Evolutionary conservation across 2,329 filamentous ascomycete genomes (phyloP).

Genomic region (Tolypocladium album): DNA sequence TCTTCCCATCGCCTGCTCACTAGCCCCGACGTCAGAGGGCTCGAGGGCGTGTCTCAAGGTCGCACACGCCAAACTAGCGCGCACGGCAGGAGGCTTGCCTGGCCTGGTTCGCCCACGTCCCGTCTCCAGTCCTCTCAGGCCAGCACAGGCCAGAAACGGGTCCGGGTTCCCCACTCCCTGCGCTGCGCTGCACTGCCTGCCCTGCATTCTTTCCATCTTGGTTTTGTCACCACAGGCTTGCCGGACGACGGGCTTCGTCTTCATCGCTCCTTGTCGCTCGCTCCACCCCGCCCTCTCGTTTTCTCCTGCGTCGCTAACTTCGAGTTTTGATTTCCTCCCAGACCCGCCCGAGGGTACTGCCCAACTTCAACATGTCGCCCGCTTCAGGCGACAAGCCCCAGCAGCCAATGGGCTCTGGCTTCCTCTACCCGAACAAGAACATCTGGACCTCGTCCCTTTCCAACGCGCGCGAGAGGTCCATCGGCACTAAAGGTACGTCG

Average conservation of each 20-base stretch:
- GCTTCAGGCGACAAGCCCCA: conserved; percentile 19
- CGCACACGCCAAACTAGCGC: conserved; percentile 14
- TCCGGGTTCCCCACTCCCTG: background rate
- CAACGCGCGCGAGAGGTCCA: conserved; percentile 29
- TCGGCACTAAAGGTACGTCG: conserved; percentile 36
- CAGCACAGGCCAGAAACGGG: background rate
- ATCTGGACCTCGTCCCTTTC: conserved; percentile 29
- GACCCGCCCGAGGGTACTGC: conserved; percentile 27
- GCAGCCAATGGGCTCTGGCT: conserved; percentile 29
- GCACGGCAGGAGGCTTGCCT: conserved; percentile 13
- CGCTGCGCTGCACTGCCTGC: background rate
- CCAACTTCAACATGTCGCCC: conserved; percentile 25
- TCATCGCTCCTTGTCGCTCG: conserved; percentile 5
- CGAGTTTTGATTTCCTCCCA: conserved; percentile 9
- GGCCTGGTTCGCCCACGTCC: conserved; percentile 14
- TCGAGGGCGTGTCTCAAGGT: conserved; percentile 20
- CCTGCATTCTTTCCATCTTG: background rate
- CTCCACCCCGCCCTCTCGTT: background rate
- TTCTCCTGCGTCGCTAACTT: conserved; percentile 8
- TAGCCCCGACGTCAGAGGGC: conserved; percentile 22
- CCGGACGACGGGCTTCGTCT: background rate
- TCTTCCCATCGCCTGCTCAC: background rate
- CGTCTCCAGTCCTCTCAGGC: background rate
- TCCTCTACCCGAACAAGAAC: conserved; percentile 24
- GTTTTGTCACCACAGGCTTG: background rate